Conservation (phyloP, 257 asterid genomes). For the Mentha longifolia region DNA sequence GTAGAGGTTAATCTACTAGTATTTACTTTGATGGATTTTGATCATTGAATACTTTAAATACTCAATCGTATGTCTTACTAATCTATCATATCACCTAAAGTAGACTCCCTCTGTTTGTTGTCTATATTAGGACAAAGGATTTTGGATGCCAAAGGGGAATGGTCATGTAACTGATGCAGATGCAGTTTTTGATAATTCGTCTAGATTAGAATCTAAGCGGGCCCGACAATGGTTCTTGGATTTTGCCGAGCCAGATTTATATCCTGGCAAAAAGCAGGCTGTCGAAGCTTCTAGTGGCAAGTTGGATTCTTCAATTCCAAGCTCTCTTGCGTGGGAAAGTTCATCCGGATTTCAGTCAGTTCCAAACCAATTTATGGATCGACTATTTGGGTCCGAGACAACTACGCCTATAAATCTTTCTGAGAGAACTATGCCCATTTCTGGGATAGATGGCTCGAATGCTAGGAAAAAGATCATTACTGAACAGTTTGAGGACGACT, state of each 20-base stretch:
- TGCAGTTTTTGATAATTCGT: slow-evolving; percentile 62
- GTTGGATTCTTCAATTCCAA: slow-evolving; percentile 51
- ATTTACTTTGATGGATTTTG: too few species aligned
- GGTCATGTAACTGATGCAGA: slow-evolving; percentile 61
- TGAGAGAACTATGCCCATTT: slow-evolving; percentile 46
- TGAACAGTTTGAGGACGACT: slow-evolving; percentile 54
- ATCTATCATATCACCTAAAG: too few species aligned
- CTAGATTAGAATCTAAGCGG: slow-evolving; percentile 68
- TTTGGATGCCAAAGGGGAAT: slow-evolving; percentile 76
- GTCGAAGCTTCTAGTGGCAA: slow-evolving; percentile 52
- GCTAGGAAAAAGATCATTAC: slow-evolving; percentile 39
- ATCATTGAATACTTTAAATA: too few species aligned
- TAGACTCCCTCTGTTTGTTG: slow-evolving; percentile 16
- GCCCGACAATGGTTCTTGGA: slow-evolving; percentile 66
- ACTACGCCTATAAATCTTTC: slow-evolving; percentile 40
- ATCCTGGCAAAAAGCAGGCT: slow-evolving; percentile 72
- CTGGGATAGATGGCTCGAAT: slow-evolving; percentile 46
- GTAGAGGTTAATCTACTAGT: too few species aligned
- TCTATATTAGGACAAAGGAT: slow-evolving; percentile 67
- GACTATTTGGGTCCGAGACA: slow-evolving; percentile 64
- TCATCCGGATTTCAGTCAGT: slow-evolving; percentile 55
- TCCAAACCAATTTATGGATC: slow-evolving; percentile 67
- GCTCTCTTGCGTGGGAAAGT: slow-evolving; percentile 68
- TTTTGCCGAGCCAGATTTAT: slow-evolving; percentile 64
- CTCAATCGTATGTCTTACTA: too few species aligned